Conservation (phyloP, 306 rosid genomes). For the Amphicarpaea edgeworthii region DNA sequence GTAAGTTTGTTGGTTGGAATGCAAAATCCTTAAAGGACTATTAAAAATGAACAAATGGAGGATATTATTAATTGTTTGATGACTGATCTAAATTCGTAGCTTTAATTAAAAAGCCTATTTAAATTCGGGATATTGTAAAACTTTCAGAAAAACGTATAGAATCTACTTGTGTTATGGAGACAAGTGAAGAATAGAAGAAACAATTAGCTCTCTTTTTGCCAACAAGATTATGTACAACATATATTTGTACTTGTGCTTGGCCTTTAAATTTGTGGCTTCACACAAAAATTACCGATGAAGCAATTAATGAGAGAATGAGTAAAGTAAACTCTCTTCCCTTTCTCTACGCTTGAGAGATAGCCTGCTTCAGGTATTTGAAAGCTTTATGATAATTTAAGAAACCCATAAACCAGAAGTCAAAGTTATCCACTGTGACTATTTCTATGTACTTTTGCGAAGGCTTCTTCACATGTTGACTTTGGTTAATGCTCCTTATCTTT, state of each 20-base stretch:
- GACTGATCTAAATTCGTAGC: no score
- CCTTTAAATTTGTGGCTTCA: neutral
- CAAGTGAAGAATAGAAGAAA: slow-evolving; percentile 2
- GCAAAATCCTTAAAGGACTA: no score
- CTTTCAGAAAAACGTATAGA: neutral
- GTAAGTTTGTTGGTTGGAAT: no score
- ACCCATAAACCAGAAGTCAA: slow-evolving; percentile 80
- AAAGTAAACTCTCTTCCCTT: neutral
- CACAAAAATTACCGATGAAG: slow-evolving; percentile 12
- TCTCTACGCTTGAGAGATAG: slow-evolving; percentile 45
- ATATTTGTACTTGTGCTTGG: neutral
- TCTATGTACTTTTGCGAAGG: slow-evolving; percentile 67
- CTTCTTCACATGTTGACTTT: slow-evolving; percentile 34
- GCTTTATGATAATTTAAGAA: slow-evolving; percentile 64
- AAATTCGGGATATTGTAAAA: slow-evolving; percentile 8
- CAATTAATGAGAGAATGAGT: neutral
- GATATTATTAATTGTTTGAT: no score
- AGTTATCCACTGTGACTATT: slow-evolving; percentile 62
- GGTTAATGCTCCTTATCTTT: slow-evolving; percentile 18
- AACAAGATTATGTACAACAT: slow-evolving; percentile 13
- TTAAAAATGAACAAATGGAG: no score
- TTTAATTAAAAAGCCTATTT: no score
- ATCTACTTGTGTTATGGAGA: neutral
- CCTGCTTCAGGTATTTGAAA: slow-evolving; percentile 49
- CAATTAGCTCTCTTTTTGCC: neutral